These are phyloP conservation scores for Colletotrichum aenigma DNA, from an alignment of 2,329 filamentous ascomycete species.

Conservation along the genomic window DNA sequence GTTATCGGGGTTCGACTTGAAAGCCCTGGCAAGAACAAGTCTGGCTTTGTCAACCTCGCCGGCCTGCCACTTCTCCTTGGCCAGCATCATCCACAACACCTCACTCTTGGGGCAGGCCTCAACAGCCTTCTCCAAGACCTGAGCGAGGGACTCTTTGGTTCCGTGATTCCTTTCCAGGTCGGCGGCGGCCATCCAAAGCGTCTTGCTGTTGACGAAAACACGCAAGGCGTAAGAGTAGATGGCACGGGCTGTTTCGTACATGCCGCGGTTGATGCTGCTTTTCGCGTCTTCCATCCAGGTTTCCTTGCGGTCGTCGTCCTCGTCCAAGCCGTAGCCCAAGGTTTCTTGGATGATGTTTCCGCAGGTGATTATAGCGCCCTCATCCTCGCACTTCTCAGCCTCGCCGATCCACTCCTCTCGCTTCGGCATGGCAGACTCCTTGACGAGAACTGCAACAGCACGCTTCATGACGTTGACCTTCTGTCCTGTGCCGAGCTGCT, in stretches of 20 bases:
- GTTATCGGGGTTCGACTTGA: constrained; percentile 94
- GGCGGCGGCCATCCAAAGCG: constrained; percentile 87
- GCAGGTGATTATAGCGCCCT: constrained; percentile 86
- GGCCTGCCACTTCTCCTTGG: constrained; percentile 90
- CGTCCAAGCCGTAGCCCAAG: constrained; percentile 89
- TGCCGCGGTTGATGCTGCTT: constrained; percentile 78
- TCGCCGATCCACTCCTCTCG: constrained; percentile 96
- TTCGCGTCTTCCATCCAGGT: constrained; percentile 96
- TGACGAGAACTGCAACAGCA: constrained; percentile 84
- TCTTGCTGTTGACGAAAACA: constrained; percentile 86
- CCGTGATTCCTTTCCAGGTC: constrained; percentile 93
- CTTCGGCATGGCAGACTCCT: constrained; percentile 95
- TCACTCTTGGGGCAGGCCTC: constrained; percentile 92
- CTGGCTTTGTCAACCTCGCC: constrained; percentile 88
- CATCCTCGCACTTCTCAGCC: constrained; percentile 92
- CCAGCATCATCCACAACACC: constrained; percentile 93
- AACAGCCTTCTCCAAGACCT: constrained; percentile 89
- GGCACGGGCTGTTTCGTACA: constrained; percentile 88
- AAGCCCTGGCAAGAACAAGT: constrained; percentile 83
- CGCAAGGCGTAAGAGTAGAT: constrained; percentile 92
- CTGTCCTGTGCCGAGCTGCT: constrained; percentile 78
- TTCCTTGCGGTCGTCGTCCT: constrained; percentile 95
- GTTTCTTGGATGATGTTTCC: constrained; percentile 91
- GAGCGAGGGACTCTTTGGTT: constrained; percentile 79
- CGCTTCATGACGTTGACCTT: constrained; percentile 95